phyloP scores from a whole-genome alignment of 2,329 filamentous ascomycete genomes.

The Fusarium citri region DNA sequence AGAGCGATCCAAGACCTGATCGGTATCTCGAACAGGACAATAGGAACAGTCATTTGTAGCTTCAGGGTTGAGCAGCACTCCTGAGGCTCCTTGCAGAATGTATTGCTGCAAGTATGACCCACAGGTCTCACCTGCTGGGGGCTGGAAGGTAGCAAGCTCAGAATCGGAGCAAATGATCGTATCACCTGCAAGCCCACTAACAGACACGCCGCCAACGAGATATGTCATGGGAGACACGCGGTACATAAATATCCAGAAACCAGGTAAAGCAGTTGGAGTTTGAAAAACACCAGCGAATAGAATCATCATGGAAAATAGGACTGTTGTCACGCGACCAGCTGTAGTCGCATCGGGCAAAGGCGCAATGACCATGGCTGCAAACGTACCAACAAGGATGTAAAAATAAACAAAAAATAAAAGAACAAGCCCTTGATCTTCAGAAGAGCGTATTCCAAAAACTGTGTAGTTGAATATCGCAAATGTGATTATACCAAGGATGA shows the following conservation, averaged over 20 bases:
- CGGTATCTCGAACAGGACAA: background rate
- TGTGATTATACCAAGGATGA: slow-evolving; percentile 70
- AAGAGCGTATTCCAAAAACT: slow-evolving; percentile 59
- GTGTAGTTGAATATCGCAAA: slow-evolving; percentile 78
- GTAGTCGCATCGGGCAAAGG: slow-evolving; percentile 77
- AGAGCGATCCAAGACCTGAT: slow-evolving; percentile 4
- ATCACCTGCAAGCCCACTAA: background rate
- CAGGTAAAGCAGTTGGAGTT: slow-evolving; percentile 66
- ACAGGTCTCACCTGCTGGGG: background rate
- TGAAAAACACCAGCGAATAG: slow-evolving; percentile 75
- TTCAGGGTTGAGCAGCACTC: background rate
- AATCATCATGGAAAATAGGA: slow-evolving; percentile 66
- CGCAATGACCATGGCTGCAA: slow-evolving; percentile 78
- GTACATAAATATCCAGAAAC: slow-evolving; percentile 84
- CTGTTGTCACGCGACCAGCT: slow-evolving; percentile 66
- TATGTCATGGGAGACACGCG: slow-evolving; percentile 4
- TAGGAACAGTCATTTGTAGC: background rate
- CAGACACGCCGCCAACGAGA: slow-evolving; percentile 7
- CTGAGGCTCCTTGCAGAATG: background rate
- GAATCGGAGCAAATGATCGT: background rate
- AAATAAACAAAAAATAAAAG: slow-evolving; percentile 73
- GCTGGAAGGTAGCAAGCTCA: slow-evolving; percentile 4
- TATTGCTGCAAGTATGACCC: slow-evolving; percentile 6
- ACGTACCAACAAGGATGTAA: slow-evolving; percentile 77
- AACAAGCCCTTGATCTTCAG: slow-evolving; percentile 71